A percentile compares a stretch with the other conserved stretches of the same genome.
These are phyloP conservation scores for Verticillium nubilum DNA, from an alignment of 2,329 filamentous ascomycete genomes.

Conservation along the genomic window DNA sequence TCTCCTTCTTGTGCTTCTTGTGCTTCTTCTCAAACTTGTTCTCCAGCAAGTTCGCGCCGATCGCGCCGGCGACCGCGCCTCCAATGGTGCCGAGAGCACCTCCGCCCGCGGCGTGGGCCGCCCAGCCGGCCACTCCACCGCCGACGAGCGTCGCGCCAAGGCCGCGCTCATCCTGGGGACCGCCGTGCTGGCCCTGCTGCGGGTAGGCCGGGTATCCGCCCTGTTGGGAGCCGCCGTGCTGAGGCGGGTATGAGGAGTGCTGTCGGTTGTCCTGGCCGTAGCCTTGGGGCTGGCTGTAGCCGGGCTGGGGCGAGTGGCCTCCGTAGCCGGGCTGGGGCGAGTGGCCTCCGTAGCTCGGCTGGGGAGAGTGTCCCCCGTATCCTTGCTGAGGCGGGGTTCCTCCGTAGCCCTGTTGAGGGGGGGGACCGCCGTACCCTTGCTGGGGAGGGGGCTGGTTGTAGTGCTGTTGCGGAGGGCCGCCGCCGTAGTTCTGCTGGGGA, in stretches of 20 bases:
- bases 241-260: slow-evolving; percentile 11
- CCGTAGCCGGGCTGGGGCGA: slow-evolving; percentile 13
- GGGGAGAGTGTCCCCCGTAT: slow-evolving; percentile 11
- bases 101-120: slow-evolving; percentile 48
- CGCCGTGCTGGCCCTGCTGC: slow-evolving; percentile 10
- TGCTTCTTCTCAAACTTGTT: slow-evolving; percentile 27
- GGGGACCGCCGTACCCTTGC: neutral
- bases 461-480: slow-evolving; percentile 13
- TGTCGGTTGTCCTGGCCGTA: slow-evolving; percentile 6
- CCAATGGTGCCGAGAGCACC: slow-evolving; percentile 45
- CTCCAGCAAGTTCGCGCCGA: slow-evolving; percentile 49
- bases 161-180: slow-evolving; percentile 42
- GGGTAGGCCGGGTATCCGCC: slow-evolving; percentile 9
- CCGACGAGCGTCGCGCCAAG: slow-evolving; percentile 49
- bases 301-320: slow-evolving; percentile 7
- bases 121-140: slow-evolving; percentile 47
- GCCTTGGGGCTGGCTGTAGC: slow-evolving; percentile 7
- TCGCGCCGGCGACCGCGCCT: slow-evolving; percentile 44
- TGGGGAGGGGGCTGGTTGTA: slow-evolving; percentile 6
- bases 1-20: slow-evolving; percentile 26
- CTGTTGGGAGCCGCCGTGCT: slow-evolving; percentile 14
- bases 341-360: neutral
- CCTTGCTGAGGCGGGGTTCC: slow-evolving; percentile 11
- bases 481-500: slow-evolving; percentile 7
- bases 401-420: slow-evolving; percentile 9